phyloP scores from a whole-genome alignment of 2,329 filamentous ascomycete genomes.

The Atkinsonella texensis region DNA sequence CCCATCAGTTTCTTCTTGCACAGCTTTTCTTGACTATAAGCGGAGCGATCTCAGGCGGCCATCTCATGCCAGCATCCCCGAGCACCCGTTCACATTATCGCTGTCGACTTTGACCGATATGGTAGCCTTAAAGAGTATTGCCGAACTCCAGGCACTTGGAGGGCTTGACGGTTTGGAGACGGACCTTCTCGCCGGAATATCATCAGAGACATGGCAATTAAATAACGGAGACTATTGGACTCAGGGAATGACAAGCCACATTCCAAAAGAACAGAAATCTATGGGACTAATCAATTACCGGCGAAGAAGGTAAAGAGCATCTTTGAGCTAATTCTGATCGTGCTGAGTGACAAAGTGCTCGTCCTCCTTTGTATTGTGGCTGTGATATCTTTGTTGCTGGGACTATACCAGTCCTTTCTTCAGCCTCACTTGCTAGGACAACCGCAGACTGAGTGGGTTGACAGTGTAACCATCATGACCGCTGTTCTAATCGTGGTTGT shows the following conservation, averaged over 20 bases:
- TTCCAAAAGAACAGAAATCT: neutral
- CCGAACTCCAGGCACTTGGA: slow-evolving; percentile 4
- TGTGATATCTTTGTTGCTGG: slow-evolving; percentile 51
- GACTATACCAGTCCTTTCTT: slow-evolving; percentile 54
- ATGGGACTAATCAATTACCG: slow-evolving; percentile 1
- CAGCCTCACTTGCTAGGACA: slow-evolving; percentile 27
- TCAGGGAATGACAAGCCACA: neutral
- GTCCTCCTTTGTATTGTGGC: slow-evolving; percentile 55
- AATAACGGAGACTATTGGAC: neutral
- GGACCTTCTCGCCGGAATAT: slow-evolving; percentile 2
- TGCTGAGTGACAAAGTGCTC: slow-evolving; percentile 30
- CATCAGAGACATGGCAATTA: neutral
- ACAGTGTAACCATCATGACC: slow-evolving; percentile 48
- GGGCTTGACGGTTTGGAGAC: slow-evolving; percentile 2
- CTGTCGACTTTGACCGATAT: neutral
- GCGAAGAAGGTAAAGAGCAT: slow-evolving; percentile 1
- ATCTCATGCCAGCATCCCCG: neutral
- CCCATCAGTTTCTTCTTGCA: neutral
- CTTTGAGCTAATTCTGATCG: slow-evolving; percentile 1
- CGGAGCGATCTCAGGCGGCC: neutral
- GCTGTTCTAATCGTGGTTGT: slow-evolving; percentile 7
- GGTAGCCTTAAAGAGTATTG: slow-evolving; percentile 1
- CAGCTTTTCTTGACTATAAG: neutral
- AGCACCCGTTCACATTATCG: neutral
- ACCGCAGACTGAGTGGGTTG: slow-evolving; percentile 47